Percentiles rank a stretch among this genome's conserved stretches.
Conservation (phyloP, 176 grass and related monocot genomes). For the Microstegium vimineum region DNA sequence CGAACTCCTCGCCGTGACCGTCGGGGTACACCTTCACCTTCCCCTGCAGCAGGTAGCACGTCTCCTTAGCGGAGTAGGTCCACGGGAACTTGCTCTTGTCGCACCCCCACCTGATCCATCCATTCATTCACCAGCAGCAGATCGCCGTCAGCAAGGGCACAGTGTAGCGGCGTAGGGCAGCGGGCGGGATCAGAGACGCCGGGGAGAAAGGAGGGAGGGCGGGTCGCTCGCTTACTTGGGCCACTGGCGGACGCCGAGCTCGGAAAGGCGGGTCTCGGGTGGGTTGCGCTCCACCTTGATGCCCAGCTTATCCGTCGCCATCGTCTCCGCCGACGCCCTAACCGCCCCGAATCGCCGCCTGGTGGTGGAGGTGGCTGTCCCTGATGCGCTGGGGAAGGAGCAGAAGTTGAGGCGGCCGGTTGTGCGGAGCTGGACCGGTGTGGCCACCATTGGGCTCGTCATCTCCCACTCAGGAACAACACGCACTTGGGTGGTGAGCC, state of each 20-base stretch:
- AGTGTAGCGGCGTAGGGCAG: not conserved
- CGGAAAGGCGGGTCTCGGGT: constrained; percentile 68
- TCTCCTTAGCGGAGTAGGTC: constrained; percentile 93
- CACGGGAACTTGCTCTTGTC: constrained; percentile 83
- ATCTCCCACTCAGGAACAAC: constrained; percentile 20
- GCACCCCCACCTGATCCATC: constrained; percentile 68
- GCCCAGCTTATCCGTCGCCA: constrained; percentile 88
- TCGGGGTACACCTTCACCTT: constrained; percentile 98
- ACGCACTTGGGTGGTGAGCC: not conserved
- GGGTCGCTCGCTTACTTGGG: constrained; percentile 56
- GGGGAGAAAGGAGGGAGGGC: no score
- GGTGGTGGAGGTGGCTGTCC: not conserved
- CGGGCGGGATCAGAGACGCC: not conserved
- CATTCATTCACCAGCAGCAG: not conserved
- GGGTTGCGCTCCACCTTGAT: constrained; percentile 80
- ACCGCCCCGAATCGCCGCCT: constrained; percentile 21
- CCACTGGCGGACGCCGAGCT: constrained; percentile 80
- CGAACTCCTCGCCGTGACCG: constrained; percentile 67
- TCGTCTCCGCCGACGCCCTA: constrained; percentile 52
- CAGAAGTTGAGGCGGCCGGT: constrained; percentile 22
- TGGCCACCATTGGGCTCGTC: constrained; percentile 44
- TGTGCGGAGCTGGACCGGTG: constrained; percentile 26
- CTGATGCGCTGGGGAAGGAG: not conserved
- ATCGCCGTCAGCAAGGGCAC: not conserved
- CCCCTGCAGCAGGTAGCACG: constrained; percentile 89